These are phyloP conservation scores for Ophiostoma angusticollis DNA, from an alignment of 2,329 filamentous ascomycete species.

Conservation along the genomic window DNA sequence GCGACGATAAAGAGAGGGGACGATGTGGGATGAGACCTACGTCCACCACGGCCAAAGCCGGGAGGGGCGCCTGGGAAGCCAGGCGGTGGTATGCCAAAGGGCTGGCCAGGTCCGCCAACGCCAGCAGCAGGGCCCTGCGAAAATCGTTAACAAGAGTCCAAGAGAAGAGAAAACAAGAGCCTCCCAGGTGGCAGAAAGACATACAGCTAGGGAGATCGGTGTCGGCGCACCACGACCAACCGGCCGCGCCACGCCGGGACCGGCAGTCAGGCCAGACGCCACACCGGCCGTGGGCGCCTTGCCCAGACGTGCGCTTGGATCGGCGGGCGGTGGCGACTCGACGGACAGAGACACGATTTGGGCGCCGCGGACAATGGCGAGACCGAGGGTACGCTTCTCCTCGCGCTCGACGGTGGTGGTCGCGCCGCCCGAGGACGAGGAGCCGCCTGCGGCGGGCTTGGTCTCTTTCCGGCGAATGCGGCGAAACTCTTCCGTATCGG, in stretches of 20 bases:
- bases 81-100: constrained; percentile 39
- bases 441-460: constrained; percentile 50
- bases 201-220: constrained; percentile 67
- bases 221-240: constrained; percentile 65
- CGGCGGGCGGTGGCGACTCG: constrained; percentile 87
- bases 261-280: constrained; percentile 60
- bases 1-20: constrained; percentile 3
- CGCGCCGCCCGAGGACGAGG: constrained; percentile 28
- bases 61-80: constrained; percentile 39
- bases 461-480: constrained; percentile 74
- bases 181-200: constrained; percentile 20
- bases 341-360: constrained; percentile 92
- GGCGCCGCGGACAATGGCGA: constrained; percentile 88
- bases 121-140: constrained; percentile 68
- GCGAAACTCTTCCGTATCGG: constrained; percentile 96
- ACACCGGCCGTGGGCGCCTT: constrained; percentile 57
- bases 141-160: constrained; percentile 15
- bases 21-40: constrained; percentile 27
- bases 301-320: constrained; percentile 80
- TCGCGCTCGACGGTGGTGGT: constrained; percentile 71
- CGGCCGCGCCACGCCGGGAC: constrained; percentile 81
- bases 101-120: constrained; percentile 58
- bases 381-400: constrained; percentile 92
- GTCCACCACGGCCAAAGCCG: constrained; percentile 41
- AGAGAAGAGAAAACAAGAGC: background rate